Evolutionary conservation across 108 stramenopile genomes (phyloP).

Genomic region (Skeletonema potamos): DNA sequence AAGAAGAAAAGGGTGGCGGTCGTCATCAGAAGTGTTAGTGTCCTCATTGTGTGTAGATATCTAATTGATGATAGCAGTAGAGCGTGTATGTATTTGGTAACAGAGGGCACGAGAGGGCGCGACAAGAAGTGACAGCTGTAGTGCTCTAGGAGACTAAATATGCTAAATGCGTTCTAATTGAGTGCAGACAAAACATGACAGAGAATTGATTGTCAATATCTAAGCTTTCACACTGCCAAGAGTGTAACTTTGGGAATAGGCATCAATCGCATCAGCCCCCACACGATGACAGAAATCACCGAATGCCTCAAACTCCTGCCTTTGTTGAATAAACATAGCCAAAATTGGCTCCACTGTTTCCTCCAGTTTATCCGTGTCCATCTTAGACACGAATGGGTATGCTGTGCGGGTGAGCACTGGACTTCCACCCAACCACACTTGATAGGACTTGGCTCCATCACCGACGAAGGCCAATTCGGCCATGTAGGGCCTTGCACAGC

Average conservation of each 20-base stretch:
- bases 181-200: too few species aligned
- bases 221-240: conserved; percentile 18
- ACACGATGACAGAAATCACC: conserved; percentile 91
- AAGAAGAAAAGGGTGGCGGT: too few species aligned
- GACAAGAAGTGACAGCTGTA: too few species aligned
- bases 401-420: conserved; percentile 92
- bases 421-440: conserved; percentile 95
- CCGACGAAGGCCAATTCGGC: conserved; percentile 98
- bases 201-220: not conserved
- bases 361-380: conserved; percentile 83
- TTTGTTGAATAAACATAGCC: conserved; percentile 79
- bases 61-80: too few species aligned
- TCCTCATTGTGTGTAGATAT: too few species aligned
- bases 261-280: conserved; percentile 77
- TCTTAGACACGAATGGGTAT: conserved; percentile 88
- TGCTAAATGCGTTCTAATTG: too few species aligned
- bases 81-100: too few species aligned
- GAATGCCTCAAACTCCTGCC: conserved; percentile 86
- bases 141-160: too few species aligned
- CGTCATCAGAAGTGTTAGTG: too few species aligned
- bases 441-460: conserved; percentile 93
- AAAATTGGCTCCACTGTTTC: conserved; percentile 88
- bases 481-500: conserved; percentile 98
- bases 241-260: conserved; percentile 46
- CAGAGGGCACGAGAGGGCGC: too few species aligned